These are phyloP conservation scores for Arachis hypogaea DNA, from an alignment of 306 rosid species.

Conservation along the genomic window DNA sequence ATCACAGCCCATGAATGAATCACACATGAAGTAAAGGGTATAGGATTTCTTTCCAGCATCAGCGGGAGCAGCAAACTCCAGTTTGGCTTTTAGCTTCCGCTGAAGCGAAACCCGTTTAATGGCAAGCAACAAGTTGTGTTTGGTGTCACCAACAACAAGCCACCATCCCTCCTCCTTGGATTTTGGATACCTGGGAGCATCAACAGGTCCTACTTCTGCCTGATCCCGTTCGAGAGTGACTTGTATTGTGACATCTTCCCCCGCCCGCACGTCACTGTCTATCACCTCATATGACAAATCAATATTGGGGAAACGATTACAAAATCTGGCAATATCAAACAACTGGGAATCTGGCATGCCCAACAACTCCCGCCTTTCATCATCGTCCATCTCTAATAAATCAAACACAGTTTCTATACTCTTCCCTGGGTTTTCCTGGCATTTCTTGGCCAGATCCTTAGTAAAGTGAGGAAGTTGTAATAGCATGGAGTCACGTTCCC, in stretches of 20 bases:
- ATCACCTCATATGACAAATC: constrained; percentile 75
- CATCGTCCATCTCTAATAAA: constrained; percentile 89
- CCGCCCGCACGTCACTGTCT: constrained; percentile 65
- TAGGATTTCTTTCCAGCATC: constrained; percentile 76
- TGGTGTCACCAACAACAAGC: constrained; percentile 90
- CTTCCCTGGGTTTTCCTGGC: constrained; percentile 72
- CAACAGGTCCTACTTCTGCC: constrained; percentile 70
- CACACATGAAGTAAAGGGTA: constrained; percentile 89
- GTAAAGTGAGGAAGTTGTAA: constrained; percentile 93
- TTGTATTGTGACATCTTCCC: constrained; percentile 66
- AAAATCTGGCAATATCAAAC: constrained; percentile 77
- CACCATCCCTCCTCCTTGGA: constrained; percentile 97
- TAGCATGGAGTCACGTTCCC: constrained; percentile 94
- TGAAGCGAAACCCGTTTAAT: constrained; percentile 80
- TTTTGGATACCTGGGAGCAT: constrained; percentile 79
- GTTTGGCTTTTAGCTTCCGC: constrained; percentile 72
- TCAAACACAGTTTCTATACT: constrained; percentile 81
- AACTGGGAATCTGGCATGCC: constrained; percentile 77
- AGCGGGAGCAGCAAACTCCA: constrained; percentile 73
- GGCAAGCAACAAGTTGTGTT: constrained; percentile 70
- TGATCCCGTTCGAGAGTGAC: constrained; percentile 80
- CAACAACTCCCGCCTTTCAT: constrained; percentile 75
- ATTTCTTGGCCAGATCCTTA: constrained; percentile 81
- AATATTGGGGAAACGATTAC: constrained; percentile 83
- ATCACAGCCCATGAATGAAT: constrained; percentile 93